Evolutionary conservation across 805 yeast species (phyloP).

Genomic region (Lachancea sp.): DNA sequence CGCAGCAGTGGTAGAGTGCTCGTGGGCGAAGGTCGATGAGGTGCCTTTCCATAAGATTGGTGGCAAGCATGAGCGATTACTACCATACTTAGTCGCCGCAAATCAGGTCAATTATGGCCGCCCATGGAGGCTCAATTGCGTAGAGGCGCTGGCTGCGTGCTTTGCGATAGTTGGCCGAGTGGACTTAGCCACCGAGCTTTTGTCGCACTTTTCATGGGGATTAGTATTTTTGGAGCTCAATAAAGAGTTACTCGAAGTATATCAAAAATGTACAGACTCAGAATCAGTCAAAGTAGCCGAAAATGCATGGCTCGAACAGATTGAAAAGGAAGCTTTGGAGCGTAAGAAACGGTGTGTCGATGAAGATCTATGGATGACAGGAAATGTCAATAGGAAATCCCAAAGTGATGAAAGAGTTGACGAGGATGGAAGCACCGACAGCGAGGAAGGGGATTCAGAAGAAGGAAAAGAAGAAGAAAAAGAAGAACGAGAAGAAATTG

Average conservation of each 20-base stretch:
- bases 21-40: slow-evolving; percentile 97
- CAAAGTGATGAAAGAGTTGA: slow-evolving; percentile 16
- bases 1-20: slow-evolving; percentile 97
- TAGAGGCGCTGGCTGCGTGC: slow-evolving; percentile 95
- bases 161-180: slow-evolving; percentile 86
- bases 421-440: slow-evolving; percentile 17
- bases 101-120: slow-evolving; percentile 95
- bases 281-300: slow-evolving; percentile 69
- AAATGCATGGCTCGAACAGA: slow-evolving; percentile 59
- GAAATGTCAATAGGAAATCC: slow-evolving; percentile 57
- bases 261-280: slow-evolving; percentile 74
- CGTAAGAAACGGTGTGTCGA: slow-evolving; percentile 47
- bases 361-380: slow-evolving; percentile 70
- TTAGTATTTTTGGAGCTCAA: slow-evolving; percentile 78
- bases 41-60: slow-evolving; percentile 93
- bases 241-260: slow-evolving; percentile 65
- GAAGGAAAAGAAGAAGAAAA: slow-evolving; percentile 26
- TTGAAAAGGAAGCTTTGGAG: slow-evolving; percentile 60
- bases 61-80: slow-evolving; percentile 75
- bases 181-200: slow-evolving; percentile 79
- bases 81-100: slow-evolving; percentile 93
- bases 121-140: slow-evolving; percentile 95
- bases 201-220: slow-evolving; percentile 90
- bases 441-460: slow-evolving; percentile 9
- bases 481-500: slow-evolving; percentile 21